Conservation (phyloP, 768 basidiomycete genomes). For the Psilocybe tampanensis region DNA sequence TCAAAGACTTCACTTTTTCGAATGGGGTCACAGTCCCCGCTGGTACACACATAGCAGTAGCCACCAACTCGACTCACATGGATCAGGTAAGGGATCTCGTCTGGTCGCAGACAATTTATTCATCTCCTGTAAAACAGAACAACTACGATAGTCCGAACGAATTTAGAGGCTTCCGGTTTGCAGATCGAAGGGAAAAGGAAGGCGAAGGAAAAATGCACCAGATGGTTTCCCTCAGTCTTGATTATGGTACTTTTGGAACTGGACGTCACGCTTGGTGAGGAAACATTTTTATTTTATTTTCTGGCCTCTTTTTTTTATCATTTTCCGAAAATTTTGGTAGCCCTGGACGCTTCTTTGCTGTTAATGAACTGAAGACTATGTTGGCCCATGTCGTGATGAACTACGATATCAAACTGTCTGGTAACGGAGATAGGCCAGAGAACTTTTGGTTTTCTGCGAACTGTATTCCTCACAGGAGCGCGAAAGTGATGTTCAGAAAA, state of each 20-base stretch:
- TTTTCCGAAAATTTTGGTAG: no score
- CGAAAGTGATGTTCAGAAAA: slow-evolving; percentile 27
- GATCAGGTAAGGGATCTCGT: slow-evolving; percentile 12
- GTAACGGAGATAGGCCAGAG: slow-evolving; percentile 21
- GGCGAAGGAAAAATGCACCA: slow-evolving; percentile 28
- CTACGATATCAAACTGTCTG: slow-evolving; percentile 40
- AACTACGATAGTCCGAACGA: slow-evolving; percentile 43
- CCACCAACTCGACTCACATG: slow-evolving; percentile 10
- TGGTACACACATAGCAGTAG: slow-evolving; percentile 17
- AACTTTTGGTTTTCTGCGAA: slow-evolving; percentile 21
- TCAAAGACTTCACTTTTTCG: slow-evolving; percentile 15
- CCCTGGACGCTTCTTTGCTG: slow-evolving; percentile 50
- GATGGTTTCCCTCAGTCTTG: slow-evolving; percentile 20
- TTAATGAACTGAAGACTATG: slow-evolving; percentile 45
- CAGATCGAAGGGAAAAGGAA: slow-evolving; percentile 34
- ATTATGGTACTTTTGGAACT: slow-evolving; percentile 41
- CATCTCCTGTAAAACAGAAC: slow-evolving; percentile 19
- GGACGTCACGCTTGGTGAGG: slow-evolving; percentile 36
- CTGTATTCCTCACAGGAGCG: slow-evolving; percentile 21
- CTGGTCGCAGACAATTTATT: background rate
- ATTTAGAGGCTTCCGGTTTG: slow-evolving; percentile 53
- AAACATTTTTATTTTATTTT: background rate
- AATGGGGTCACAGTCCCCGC: slow-evolving; percentile 17
- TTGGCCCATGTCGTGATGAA: slow-evolving; percentile 38
- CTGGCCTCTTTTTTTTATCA: background rate